Base-by-base conservation (phyloP, 768 basidiomycete species). In the Mycena floridula region DNA sequence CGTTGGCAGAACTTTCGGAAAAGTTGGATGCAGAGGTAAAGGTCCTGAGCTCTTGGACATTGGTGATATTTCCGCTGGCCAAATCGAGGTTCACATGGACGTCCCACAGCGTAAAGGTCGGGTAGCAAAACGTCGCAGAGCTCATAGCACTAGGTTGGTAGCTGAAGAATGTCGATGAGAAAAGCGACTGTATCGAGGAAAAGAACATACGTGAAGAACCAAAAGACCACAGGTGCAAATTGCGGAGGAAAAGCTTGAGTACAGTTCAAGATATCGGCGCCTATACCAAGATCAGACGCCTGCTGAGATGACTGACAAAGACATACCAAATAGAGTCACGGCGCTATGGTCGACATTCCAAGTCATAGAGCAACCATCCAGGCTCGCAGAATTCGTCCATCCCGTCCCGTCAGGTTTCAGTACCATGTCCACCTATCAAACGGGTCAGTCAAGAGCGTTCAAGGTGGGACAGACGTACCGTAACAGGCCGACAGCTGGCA, bases 191-290 rank as follows among this genome's bases (percentile, higher is more conserved):
- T n/a, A n/a, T n/a, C n/a, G n/a, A n/a, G n/a, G n/a, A 25, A 64
- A 66, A 37, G 20, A 20, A 59, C 59, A 55, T 65, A 71, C 37
- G 63, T 64, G 58, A 79, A 78, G 56, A 77, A 75, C 79, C 77
- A 81, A 54, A 79, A 77, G 18, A 76, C 62, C 15, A 76, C 65
- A 0, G 78, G 77, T 13, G 59, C 65, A 30, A 76, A 76, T 35
- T 70, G 59, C 9, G 58, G 51, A 3, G 63, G 60, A 7, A 55
- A 46, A 16, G 44, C 5, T 22, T 52, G 35, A 16, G 32, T 54
- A 37, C 70, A 71, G 20, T 40, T 48, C 2, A 60, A 54, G 8
- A 54, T 45, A 49, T 64, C 61, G 21, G 62, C 51, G 35, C 64
- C 67, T 68, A 41, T 25, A 47, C 26, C 36, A 27, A 23, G 3